Evolutionary conservation across 2,329 filamentous ascomycete species (phyloP), one percentile per base, ranked within the genome.

Genomic region (Penicillium sp.): DNA sequence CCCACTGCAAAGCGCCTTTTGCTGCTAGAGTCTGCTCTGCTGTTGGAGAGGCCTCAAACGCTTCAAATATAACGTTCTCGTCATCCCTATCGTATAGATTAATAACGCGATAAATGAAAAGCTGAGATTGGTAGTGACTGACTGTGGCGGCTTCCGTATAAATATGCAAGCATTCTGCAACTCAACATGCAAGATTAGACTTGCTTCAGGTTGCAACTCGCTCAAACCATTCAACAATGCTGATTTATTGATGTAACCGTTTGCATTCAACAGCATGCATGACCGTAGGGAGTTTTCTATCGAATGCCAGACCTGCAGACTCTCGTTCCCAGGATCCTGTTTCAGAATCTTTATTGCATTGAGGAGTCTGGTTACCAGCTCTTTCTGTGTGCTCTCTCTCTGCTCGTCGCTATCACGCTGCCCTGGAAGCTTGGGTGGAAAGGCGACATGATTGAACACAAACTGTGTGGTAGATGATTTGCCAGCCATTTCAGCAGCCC

Each of bases 11-110:
- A 2, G 83, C 78, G 26, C 74, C 75, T 21, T 80, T 68, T 0
- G 81, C 68, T 0, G 77, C 75, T 2, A 87, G 71, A 0, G 85
- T 80, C 14, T 77, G 69, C 40, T 81, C 73, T 1, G 80, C 81
- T 0, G 65, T 64, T 0, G 85, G 73, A 0, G 83, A 84, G 0
- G 80, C 75, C 64, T 88, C 85, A 56, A 88, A 88, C 0, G 76
- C 76, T 66, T 89, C 85, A 46, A 87, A 80, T 57, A 83, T 21
- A 61, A 79, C 59, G 63, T 59, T 21, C 49, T 70, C 21, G 20
- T 62, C 46, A 2, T 38, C 33, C 8, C 33, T 42, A 43, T 38
- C 26, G n/a, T 12, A 20, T n/a, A 4, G 18, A 7, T 43, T 43
- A 50, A 33, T 23, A 38, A 38, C 20, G 18, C 6, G 7, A 18